These are phyloP conservation scores for Powellomyces hirtus DNA, from an alignment of 192 early-diverging fungal species.

Conservation along the genomic window DNA sequence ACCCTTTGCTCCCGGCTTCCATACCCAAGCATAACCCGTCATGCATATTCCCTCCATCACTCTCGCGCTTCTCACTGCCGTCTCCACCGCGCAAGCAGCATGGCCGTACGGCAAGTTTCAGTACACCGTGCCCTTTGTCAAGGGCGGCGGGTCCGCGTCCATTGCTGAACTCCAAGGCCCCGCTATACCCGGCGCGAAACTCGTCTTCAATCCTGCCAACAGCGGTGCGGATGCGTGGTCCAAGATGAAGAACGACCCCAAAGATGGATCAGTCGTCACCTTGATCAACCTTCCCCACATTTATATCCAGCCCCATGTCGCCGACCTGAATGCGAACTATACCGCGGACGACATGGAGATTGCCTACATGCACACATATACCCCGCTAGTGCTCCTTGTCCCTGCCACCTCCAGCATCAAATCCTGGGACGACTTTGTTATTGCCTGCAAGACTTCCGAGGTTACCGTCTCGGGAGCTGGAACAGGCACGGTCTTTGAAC, in stretches of 20 bases:
- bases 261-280: conserved; percentile 21
- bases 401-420: conserved; percentile 7
- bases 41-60: no score
- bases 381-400: conserved; percentile 15
- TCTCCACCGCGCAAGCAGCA: neutral
- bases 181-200: neutral
- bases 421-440: conserved; percentile 20
- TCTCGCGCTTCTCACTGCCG: no score
- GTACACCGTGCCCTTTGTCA: conserved; percentile 12
- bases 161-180: conserved; percentile 10
- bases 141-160: conserved; percentile 14
- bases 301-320: conserved; percentile 14
- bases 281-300: conserved; percentile 28
- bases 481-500: conserved; percentile 22
- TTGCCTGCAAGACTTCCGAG: neutral
- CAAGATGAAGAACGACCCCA: conserved; percentile 23
- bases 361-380: conserved; percentile 24
- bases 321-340: conserved; percentile 4
- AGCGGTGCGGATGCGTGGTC: conserved; percentile 20
- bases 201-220: conserved; percentile 7
- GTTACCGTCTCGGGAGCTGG: conserved; percentile 18
- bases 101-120: conserved; percentile 13
- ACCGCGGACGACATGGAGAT: conserved; percentile 19
- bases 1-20: no score
- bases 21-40: no score